These are phyloP conservation scores for Kazachstania viticola DNA, from an alignment of 805 yeast genomes.

Conservation along the genomic window DNA sequence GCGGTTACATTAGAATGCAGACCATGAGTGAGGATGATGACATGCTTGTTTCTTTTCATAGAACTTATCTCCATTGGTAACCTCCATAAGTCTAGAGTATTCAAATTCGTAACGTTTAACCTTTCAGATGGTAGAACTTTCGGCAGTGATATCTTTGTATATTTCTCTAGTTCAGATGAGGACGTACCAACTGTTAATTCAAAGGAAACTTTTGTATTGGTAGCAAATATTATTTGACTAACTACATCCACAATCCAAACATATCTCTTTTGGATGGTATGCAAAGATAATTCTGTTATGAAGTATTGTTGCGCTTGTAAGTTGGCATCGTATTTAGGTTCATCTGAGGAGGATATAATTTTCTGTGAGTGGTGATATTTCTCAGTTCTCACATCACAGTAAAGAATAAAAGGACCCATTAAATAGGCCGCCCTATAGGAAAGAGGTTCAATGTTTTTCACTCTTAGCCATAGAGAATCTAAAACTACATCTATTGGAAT, in stretches of 20 bases:
- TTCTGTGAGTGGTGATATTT: slow-evolving; percentile 41
- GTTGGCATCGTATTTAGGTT: slow-evolving; percentile 65
- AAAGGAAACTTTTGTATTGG: slow-evolving; percentile 47
- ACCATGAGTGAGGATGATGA: slow-evolving; percentile 67
- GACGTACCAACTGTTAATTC: slow-evolving; percentile 44
- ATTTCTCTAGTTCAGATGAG: slow-evolving; percentile 16
- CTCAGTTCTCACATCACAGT: slow-evolving; percentile 51
- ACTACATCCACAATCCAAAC: slow-evolving; percentile 63
- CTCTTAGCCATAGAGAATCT: slow-evolving; percentile 38
- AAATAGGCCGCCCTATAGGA: slow-evolving; percentile 54
- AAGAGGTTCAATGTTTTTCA: slow-evolving; percentile 46
- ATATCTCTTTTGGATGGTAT: slow-evolving; percentile 45
- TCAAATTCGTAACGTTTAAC: slow-evolving; percentile 40
- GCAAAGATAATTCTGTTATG: slow-evolving; percentile 49
- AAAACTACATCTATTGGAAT: slow-evolving; percentile 18
- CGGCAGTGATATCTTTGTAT: slow-evolving; percentile 13
- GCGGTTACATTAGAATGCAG: slow-evolving; percentile 65
- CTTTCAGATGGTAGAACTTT: slow-evolving; percentile 16
- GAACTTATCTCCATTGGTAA: slow-evolving; percentile 30
- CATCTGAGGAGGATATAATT: slow-evolving; percentile 61
- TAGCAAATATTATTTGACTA: slow-evolving; percentile 60
- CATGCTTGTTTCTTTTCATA: slow-evolving; percentile 37
- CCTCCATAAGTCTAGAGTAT: slow-evolving; percentile 64
- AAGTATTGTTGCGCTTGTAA: slow-evolving; percentile 57
- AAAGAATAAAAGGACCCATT: slow-evolving; percentile 66